Conservation (phyloP, 2,329 filamentous ascomycete species). For the Cercospora sojina region DNA sequence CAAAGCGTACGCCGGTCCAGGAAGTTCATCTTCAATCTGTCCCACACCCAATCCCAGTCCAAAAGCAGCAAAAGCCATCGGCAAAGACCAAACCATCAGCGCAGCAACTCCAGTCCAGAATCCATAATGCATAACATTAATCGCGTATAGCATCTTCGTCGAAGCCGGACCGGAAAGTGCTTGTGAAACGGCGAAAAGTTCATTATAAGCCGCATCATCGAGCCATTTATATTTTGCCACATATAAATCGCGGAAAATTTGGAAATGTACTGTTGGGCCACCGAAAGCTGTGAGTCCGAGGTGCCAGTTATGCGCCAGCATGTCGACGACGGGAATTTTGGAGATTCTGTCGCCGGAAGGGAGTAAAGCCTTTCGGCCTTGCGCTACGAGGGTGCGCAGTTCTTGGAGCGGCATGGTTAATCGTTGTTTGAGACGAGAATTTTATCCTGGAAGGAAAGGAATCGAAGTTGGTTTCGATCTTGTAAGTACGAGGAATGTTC, state of each 20-base stretch:
- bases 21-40: constrained; percentile 59
- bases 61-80: constrained; percentile 70
- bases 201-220: constrained; percentile 69
- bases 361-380: constrained; percentile 16
- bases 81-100: constrained; percentile 67
- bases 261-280: constrained; percentile 69
- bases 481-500: not conserved
- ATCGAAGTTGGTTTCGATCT: not conserved
- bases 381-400: not conserved
- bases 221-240: constrained; percentile 63
- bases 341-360: constrained; percentile 12
- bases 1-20: constrained; percentile 64
- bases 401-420: not conserved
- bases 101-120: constrained; percentile 57
- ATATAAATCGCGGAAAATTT: constrained; percentile 64
- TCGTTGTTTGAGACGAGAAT: not conserved
- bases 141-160: constrained; percentile 72
- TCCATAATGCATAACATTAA: constrained; percentile 64
- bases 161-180: constrained; percentile 65
- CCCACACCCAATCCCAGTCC: constrained; percentile 64
- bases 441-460: not conserved
- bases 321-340: constrained; percentile 19
- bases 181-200: constrained; percentile 69
- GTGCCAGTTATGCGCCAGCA: constrained; percentile 30
- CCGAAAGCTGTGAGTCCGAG: constrained; percentile 32